A percentile compares a stretch with the other conserved stretches of the same genome.
Evolutionary conservation across 23 red algal genomes (phyloP).

Genomic region (Gracilaria caudata): DNA sequence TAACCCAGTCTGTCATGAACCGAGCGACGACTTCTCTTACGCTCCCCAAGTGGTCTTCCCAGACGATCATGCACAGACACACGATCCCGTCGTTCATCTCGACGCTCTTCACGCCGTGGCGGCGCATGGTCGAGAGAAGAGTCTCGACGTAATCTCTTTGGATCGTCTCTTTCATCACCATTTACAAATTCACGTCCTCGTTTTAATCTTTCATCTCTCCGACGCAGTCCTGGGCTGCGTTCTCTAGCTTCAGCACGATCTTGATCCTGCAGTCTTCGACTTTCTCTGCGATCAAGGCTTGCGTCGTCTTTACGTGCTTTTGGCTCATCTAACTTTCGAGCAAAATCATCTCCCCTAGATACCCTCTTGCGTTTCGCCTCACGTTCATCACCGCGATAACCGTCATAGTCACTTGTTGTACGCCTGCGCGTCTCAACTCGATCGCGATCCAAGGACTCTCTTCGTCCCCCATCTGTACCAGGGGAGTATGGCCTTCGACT

Average conservation of each 20-base stretch:
- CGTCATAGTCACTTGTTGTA: conserved; percentile 5
- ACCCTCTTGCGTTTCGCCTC: conserved; percentile 33
- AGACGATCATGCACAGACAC: conserved; percentile 47
- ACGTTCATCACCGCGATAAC: conserved; percentile 23
- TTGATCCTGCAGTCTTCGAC: conserved; percentile 30
- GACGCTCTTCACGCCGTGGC: conserved; percentile 31
- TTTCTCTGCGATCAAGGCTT: conserved; percentile 34
- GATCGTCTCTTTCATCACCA: conserved; percentile 30
- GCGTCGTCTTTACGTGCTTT: conserved; percentile 49
- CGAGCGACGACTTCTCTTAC: conserved; percentile 26
- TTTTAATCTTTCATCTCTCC: conserved; percentile 46
- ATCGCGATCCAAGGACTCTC: conserved; percentile 19
- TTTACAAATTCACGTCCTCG: conserved; percentile 12
- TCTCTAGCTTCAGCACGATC: conserved; percentile 36
- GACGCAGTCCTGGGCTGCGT: conserved; percentile 24
- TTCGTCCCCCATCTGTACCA: neutral
- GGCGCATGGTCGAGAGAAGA: conserved; percentile 12
- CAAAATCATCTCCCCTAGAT: conserved; percentile 26
- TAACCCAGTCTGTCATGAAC: conserved; percentile 38
- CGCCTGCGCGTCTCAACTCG: conserved; percentile 23
- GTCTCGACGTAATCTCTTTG: conserved; percentile 19
- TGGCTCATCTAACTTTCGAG: conserved; percentile 27
- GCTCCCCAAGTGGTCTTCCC: conserved; percentile 24
- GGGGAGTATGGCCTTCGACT: conserved; percentile 28
- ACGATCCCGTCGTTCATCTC: conserved; percentile 29